Evolutionary conservation across 2,329 filamentous ascomycete genomes (phyloP).

Genomic region (Neofusicoccum sp.): DNA sequence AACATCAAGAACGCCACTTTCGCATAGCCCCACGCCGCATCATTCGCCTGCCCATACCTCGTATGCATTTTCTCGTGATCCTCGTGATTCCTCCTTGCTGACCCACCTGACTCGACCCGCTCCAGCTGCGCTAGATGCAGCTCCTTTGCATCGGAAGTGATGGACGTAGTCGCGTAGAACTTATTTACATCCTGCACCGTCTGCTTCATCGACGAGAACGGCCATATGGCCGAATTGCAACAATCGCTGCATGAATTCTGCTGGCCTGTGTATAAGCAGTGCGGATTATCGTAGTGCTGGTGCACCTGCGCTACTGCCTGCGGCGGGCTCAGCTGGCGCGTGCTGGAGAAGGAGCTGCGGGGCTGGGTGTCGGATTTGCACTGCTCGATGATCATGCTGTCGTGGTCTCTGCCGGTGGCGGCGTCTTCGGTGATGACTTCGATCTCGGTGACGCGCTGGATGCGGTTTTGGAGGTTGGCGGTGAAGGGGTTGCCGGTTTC

Average conservation of each 20-base stretch:
- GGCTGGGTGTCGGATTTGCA: constrained; percentile 16
- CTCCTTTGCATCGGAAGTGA: not conserved
- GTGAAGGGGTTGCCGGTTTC: constrained; percentile 44
- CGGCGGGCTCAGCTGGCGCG: not conserved
- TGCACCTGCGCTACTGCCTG: not conserved
- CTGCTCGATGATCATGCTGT: not conserved
- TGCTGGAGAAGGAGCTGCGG: constrained; percentile 31
- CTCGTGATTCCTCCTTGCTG: not conserved
- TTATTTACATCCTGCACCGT: not conserved
- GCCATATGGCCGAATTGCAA: not conserved
- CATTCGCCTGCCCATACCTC: not conserved
- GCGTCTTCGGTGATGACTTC: constrained; percentile 48
- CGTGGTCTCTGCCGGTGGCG: constrained; percentile 43
- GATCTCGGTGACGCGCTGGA: constrained; percentile 57
- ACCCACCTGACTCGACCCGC: not conserved
- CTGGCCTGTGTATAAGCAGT: not conserved
- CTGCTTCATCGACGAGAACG: not conserved
- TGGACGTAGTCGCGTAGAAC: not conserved
- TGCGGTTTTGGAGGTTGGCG: constrained; percentile 39
- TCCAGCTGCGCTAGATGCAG: not conserved
- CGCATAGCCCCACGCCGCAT: constrained; percentile 65
- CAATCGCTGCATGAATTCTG: not conserved
- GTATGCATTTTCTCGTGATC: not conserved
- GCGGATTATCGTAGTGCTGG: not conserved
- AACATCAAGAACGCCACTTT: constrained; percentile 72